These are phyloP conservation scores for Obba rivulosa DNA, from an alignment of 768 basidiomycete genomes.

Conservation along the genomic window DNA sequence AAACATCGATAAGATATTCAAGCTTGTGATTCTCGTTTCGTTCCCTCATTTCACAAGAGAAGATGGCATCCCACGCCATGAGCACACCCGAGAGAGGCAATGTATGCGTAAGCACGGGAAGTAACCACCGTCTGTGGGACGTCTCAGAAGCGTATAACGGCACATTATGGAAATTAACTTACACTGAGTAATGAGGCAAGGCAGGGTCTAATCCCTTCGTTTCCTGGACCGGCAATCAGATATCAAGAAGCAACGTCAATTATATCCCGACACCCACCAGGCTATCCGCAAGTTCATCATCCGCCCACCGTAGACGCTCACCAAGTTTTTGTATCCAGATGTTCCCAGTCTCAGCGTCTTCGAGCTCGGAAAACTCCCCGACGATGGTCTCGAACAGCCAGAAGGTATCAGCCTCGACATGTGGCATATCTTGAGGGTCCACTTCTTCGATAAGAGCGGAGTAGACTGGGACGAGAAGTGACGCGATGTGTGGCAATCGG, in stretches of 20 bases:
- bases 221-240: constrained; percentile 34
- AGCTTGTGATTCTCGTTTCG: constrained; percentile 55
- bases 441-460: constrained; percentile 56
- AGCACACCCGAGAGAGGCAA: constrained; percentile 58
- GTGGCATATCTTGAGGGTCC: constrained; percentile 52
- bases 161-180: constrained; percentile 23
- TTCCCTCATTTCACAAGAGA: constrained; percentile 51
- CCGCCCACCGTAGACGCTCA: constrained; percentile 55
- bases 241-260: not conserved
- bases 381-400: constrained; percentile 77
- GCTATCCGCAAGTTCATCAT: constrained; percentile 52
- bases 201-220: constrained; percentile 62
- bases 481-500: constrained; percentile 61
- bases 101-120: constrained; percentile 66
- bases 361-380: constrained; percentile 69
- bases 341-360: constrained; percentile 57
- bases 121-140: constrained; percentile 63
- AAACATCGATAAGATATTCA: constrained; percentile 65
- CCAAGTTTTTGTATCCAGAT: constrained; percentile 62
- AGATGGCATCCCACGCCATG: constrained; percentile 67
- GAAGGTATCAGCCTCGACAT: constrained; percentile 77
- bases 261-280: constrained; percentile 39
- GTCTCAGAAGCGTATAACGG: not conserved
- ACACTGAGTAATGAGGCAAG: constrained; percentile 80
- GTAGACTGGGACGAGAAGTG: constrained; percentile 67